Conservation (phyloP, 352 stramenopile species). For the Phytophthora macrochlamydospora region DNA sequence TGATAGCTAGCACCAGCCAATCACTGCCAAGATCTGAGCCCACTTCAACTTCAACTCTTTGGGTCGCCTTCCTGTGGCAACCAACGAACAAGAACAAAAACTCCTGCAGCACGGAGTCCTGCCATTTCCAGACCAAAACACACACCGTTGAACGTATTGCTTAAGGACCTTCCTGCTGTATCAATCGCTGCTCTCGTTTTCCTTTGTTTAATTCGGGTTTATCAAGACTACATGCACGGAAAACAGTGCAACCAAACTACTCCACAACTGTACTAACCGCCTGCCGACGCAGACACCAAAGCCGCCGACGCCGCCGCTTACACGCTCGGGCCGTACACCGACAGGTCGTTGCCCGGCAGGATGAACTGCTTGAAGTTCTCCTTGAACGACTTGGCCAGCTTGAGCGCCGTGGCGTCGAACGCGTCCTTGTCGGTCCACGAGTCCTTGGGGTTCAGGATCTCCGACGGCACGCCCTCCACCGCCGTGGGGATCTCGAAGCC, state of each 20-base stretch:
- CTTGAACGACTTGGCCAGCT: conserved; percentile 78
- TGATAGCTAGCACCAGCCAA: background rate
- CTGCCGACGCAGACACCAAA: background rate
- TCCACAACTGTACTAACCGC: background rate
- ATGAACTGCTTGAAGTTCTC: conserved; percentile 90
- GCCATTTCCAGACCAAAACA: background rate
- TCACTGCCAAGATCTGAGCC: background rate
- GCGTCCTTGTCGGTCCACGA: conserved; percentile 82
- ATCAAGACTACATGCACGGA: conserved; percentile 26
- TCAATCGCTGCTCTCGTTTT: background rate
- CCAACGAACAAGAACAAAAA: background rate
- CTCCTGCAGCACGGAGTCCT: background rate
- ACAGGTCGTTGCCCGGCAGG: conserved; percentile 74
- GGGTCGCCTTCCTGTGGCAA: background rate
- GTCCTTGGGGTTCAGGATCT: conserved; percentile 79
- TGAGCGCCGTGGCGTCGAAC: conserved; percentile 75
- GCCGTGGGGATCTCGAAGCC: conserved; percentile 70
- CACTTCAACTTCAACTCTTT: background rate
- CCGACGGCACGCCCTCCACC: conserved; percentile 69
- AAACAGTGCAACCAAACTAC: conserved; percentile 10
- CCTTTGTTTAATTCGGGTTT: conserved; percentile 21
- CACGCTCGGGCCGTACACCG: conserved; percentile 60
- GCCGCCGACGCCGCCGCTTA: conserved; percentile 24
- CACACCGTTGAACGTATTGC: background rate
- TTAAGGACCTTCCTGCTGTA: too few species aligned